Base-by-base conservation (phyloP, 2,329 filamentous ascomycete genomes). In the Colletotrichum sojae region DNA sequence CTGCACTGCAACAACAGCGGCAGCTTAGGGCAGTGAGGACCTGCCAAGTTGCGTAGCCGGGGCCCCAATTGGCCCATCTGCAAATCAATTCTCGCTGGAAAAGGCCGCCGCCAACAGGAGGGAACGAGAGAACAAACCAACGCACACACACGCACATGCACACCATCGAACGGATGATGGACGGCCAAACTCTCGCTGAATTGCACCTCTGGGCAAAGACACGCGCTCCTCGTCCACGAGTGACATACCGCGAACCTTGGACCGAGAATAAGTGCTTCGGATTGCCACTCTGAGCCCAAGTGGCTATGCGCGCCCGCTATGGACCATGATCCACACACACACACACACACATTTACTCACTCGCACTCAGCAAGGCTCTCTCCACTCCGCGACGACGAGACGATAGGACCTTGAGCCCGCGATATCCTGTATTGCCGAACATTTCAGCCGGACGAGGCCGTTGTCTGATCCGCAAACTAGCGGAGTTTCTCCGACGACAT, bases 31-130 rank as follows among this genome's bases (percentile, higher is more conserved):
- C 36, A 43, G 39, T 39, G 27, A 60, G 57, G 57, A 16, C 45
- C 57, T 25, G 45, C 57, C 22, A 25, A 25, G 56, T 27, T 10
- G 27, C 18, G 16, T 22, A 18, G 9, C 18, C 45, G 16, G 13
- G 36, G 31, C 22, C 27, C 70, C 70, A 71, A 71, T 69, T 3
- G 46, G 49, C 18, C 58, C 22, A 22, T n/a, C 22, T n/a, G 18
- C n/a, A 67, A 49, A 31, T 55, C 63, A 68, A 71, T 70, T 69
- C 68, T 68, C 70, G 70, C 70, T 67, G 62, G 40, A 70, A 70
- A 71, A 59, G 39, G 20, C 20, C 61, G 63, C 27, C 27, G 27
- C 8, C 27, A 31, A 31, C 9, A 31, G 27, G 27, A 31, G 27
- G 27, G 27, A 31, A 31, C 8, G 31, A 36, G 31, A 36, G 56